Base-by-base conservation (phyloP, 495 filamentous ascomycete genomes). In the Neurospora pannonica region DNA sequence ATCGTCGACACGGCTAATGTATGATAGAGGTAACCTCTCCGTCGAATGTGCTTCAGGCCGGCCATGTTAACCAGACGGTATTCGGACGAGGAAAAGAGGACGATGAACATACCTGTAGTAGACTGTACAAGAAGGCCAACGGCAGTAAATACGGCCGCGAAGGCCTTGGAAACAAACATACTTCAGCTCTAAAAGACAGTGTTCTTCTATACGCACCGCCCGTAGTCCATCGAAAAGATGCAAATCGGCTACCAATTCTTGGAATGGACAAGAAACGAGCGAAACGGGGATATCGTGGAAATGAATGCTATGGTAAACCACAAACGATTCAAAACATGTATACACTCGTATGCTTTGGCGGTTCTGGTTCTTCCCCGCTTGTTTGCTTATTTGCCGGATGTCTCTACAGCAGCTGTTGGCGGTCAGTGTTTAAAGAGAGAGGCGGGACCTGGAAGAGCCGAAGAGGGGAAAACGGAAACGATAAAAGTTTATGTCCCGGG, bases 1-100 rank as follows among this genome's bases (percentile, higher is more conserved):
- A 80, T 94, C 89, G 39, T 95, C 92, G 72, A 98, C 83, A 67
- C 89, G 84, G 2, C 90, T 90, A 38, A 97, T 83, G 79, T 92
- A 91, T 74, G 85, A 89, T 70, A 99, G 87, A 11, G 95, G 92
- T 76, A 91, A 91, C 74, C 95, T 88, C 70, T 89, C 88, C 74
- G 89, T 86, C 2, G 95, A 97, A 78, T 92, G 90, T 72, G 91
- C 94, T 84, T 48, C 70, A 73, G 62, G 48, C 73, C 73, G 37
- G 71, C 1, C 21, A 42, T 69, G 72, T 77, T 43, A 77, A 77
- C 43, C 34, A n/a, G 72, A 48, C 10, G 19, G 40, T 9, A 36
- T 17, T 38, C 11, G 13, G 15, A 38, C 31, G 43, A 15, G 13
- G 28, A 39, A 34, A 38, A 42, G 28, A 60, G 11, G 28, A n/a